These are phyloP conservation scores for Yamadazyma dushanensis DNA, from an alignment of 1,139 yeast genomes.

Conservation along the genomic window DNA sequence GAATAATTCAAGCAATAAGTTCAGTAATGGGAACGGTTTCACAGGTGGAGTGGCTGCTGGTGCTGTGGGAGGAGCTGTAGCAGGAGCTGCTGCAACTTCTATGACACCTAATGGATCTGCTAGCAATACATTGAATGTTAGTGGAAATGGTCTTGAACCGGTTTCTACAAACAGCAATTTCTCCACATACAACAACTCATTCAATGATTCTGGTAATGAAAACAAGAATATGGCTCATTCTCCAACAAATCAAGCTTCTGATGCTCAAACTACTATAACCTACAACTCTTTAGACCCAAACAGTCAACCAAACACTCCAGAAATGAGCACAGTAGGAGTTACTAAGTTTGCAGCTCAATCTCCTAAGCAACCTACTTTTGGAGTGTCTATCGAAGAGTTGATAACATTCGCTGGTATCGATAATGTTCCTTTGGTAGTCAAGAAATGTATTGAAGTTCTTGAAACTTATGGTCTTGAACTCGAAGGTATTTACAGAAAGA, in stretches of 20 bases:
- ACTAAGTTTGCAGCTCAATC: slow-evolving; percentile 28
- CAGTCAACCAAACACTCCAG: slow-evolving; percentile 23
- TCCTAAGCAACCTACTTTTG: slow-evolving; percentile 67
- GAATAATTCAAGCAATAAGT: slow-evolving; percentile 19
- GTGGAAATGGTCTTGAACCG: slow-evolving; percentile 1
- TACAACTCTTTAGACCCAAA: slow-evolving; percentile 44
- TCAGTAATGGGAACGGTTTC: slow-evolving; percentile 1
- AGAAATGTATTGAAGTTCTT: slow-evolving; percentile 82
- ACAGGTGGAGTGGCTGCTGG: slow-evolving; percentile 1
- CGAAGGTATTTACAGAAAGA: slow-evolving; percentile 87
- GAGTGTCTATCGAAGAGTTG: slow-evolving; percentile 72
- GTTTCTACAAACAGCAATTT: slow-evolving; percentile 2
- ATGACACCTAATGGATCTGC: background rate
- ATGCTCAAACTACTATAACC: slow-evolving; percentile 12
- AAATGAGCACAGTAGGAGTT: slow-evolving; percentile 41
- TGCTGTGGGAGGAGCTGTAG: too few species aligned
- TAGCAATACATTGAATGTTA: background rate
- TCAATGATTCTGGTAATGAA: background rate
- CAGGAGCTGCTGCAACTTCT: background rate
- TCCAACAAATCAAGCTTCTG: slow-evolving; percentile 6
- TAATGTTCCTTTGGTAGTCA: slow-evolving; percentile 88
- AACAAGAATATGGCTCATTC: background rate
- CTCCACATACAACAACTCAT: slow-evolving; percentile 3
- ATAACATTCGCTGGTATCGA: slow-evolving; percentile 80
- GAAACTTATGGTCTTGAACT: slow-evolving; percentile 80